Conservation (phyloP, 768 basidiomycete genomes). For the Lactarius trivialis region DNA sequence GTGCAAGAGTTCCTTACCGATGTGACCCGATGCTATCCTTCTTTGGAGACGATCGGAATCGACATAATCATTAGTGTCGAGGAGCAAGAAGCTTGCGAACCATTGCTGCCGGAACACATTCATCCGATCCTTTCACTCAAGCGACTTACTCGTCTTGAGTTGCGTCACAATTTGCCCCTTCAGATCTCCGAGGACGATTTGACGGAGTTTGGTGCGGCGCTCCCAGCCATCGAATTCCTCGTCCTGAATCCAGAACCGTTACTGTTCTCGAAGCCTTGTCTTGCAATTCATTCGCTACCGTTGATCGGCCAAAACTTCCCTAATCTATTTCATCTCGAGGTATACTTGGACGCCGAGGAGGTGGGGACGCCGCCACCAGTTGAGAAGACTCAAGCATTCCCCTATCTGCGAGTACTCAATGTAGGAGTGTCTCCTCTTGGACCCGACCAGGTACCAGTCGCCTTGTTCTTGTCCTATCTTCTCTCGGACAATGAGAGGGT, state of each 20-base stretch:
- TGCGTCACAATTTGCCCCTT: conserved; percentile 23
- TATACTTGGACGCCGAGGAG: conserved; percentile 19
- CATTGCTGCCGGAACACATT: conserved; percentile 10
- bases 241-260: conserved; percentile 21
- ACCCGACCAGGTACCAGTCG: conserved; percentile 16
- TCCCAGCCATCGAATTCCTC: conserved; percentile 16
- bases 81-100: conserved; percentile 7
- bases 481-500: conserved; percentile 12
- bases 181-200: conserved; percentile 19
- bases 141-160: conserved; percentile 17
- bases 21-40: conserved; percentile 16
- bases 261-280: conserved; percentile 9
- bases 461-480: conserved; percentile 21
- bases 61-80: conserved; percentile 15
- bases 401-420: conserved; percentile 9
- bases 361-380: background rate
- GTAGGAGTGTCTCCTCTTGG: conserved; percentile 21
- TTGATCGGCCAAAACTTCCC: conserved; percentile 16
- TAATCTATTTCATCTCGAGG: conserved; percentile 11
- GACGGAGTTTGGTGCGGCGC: conserved; percentile 15
- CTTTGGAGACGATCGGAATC: conserved; percentile 10
- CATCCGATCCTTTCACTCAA: conserved; percentile 19
- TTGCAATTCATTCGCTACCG: conserved; percentile 7
- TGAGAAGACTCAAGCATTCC: conserved; percentile 1
- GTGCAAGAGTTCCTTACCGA: conserved; percentile 16